Conservation (phyloP, 1,284 basidiomycete genomes). For the Dichomitus squalens region DNA sequence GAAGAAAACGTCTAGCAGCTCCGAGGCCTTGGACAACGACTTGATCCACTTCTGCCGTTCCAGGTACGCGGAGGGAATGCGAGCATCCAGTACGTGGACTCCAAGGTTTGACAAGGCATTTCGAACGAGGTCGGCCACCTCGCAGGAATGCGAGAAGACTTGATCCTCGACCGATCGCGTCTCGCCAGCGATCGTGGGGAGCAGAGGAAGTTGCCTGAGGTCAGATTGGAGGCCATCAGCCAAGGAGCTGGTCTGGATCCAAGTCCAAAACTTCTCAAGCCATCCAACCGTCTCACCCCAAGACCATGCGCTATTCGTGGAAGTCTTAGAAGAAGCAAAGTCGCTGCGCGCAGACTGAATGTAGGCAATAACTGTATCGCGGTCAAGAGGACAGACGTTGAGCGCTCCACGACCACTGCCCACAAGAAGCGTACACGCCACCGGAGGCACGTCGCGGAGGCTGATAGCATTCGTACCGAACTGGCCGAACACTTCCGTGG, state of each 20-base stretch:
- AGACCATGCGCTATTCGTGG: not conserved
- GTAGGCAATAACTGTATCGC: not conserved
- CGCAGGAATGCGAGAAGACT: not conserved
- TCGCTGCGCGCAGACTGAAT: not conserved
- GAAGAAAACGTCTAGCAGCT: slow-evolving; percentile 6
- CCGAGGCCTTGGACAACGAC: not conserved
- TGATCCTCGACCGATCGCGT: not conserved
- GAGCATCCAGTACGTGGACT: slow-evolving; percentile 9
- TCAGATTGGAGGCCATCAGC: not conserved
- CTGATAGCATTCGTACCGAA: slow-evolving; percentile 7
- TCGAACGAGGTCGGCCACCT: not conserved
- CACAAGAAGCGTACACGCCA: not conserved
- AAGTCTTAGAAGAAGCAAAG: not conserved
- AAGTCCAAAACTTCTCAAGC: slow-evolving; percentile 3
- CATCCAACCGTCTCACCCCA: slow-evolving; percentile 3
- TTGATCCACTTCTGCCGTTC: not conserved
- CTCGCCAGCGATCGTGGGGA: not conserved
- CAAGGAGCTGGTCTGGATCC: not conserved
- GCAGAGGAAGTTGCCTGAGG: not conserved
- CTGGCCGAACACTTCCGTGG: slow-evolving; percentile 6
- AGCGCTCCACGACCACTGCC: not conserved
- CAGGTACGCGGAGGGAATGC: not conserved
- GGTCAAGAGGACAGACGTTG: slow-evolving; percentile 4
- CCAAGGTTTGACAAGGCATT: not conserved
- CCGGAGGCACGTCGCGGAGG: slow-evolving; percentile 1